Percentiles rank a stretch among this genome's conserved stretches.
phyloP scores from a whole-genome alignment of 2,329 filamentous ascomycete species.

The Chalaropsis thielavioides region DNA sequence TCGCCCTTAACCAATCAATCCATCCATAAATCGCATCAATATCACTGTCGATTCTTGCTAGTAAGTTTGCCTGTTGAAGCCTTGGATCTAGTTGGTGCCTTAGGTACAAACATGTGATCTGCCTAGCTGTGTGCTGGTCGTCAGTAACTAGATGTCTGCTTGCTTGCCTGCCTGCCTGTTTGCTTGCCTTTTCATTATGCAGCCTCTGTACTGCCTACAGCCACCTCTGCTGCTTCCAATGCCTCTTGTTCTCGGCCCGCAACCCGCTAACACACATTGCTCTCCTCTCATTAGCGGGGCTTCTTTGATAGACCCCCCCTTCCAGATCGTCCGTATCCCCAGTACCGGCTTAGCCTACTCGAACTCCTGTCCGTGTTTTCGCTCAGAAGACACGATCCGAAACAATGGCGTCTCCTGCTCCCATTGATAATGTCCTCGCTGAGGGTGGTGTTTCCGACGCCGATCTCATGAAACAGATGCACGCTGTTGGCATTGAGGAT shows the following conservation, averaged over 20 bases:
- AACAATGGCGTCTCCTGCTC: slow-evolving; percentile 43
- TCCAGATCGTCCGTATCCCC: slow-evolving; percentile 9
- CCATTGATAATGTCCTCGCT: slow-evolving; percentile 63
- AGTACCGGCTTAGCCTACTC: slow-evolving; percentile 14
- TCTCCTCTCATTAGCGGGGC: slow-evolving; percentile 10
- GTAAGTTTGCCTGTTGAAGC: neutral
- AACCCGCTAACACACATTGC: neutral
- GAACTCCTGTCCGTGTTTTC: slow-evolving; percentile 17
- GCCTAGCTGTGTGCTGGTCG: neutral
- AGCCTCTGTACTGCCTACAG: too few relatives aligned
- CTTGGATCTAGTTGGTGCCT: neutral
- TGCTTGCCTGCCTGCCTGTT: neutral
- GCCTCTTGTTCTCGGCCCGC: neutral
- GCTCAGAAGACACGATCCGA: slow-evolving; percentile 16
- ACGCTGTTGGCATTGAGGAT: slow-evolving; percentile 45
- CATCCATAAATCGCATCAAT: neutral
- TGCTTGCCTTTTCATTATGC: neutral
- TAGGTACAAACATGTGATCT: neutral
- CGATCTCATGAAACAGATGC: slow-evolving; percentile 33
- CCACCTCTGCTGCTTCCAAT: neutral
- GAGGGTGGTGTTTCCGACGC: slow-evolving; percentile 25
- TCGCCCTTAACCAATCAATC: neutral
- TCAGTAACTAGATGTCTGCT: neutral
- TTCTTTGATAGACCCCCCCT: slow-evolving; percentile 11
- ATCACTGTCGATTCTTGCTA: slow-evolving; percentile 4